phyloP scores from a whole-genome alignment of 225 moss, liverwort and hornwort genomes.

The Takakia lepidozioides region DNA sequence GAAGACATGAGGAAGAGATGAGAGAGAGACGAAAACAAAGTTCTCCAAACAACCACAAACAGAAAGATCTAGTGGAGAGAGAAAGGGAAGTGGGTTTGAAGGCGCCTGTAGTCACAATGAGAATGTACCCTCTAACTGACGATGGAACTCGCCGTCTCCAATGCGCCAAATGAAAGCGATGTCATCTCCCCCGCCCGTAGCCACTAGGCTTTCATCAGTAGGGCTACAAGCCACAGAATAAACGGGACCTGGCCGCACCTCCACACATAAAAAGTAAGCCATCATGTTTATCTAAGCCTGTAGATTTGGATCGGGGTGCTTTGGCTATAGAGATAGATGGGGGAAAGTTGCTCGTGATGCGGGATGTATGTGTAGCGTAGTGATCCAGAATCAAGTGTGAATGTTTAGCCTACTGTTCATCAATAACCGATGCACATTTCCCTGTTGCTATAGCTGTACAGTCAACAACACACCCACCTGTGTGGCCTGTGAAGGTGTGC shows the following conservation, averaged over 20 bases:
- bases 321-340: not conserved
- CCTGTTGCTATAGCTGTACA: not conserved
- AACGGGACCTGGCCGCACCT: constrained; percentile 49
- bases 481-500: constrained; percentile 80
- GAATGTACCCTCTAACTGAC: constrained; percentile 59
- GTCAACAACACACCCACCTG: constrained; percentile 26
- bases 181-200: constrained; percentile 92
- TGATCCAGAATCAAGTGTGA: not conserved
- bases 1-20: too few relatives aligned
- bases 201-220: constrained; percentile 60
- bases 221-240: constrained; percentile 77
- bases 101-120: too few relatives aligned
- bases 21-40: too few relatives aligned
- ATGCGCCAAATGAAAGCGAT: constrained; percentile 69
- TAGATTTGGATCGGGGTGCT: not conserved
- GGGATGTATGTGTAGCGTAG: too few relatives aligned
- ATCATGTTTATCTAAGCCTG: not conserved
- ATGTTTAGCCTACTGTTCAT: not conserved
- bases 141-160: constrained; percentile 72
- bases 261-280: not conserved
- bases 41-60: too few relatives aligned
- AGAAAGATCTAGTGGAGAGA: too few relatives aligned
- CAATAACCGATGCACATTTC: not conserved
- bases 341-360: too few relatives aligned
- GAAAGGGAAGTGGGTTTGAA: too few relatives aligned